Evolutionary conservation across 1,284 basidiomycete genomes (phyloP), one percentile per base, ranked within the genome.

Genomic region (Tetrapyrgos nigripes): DNA sequence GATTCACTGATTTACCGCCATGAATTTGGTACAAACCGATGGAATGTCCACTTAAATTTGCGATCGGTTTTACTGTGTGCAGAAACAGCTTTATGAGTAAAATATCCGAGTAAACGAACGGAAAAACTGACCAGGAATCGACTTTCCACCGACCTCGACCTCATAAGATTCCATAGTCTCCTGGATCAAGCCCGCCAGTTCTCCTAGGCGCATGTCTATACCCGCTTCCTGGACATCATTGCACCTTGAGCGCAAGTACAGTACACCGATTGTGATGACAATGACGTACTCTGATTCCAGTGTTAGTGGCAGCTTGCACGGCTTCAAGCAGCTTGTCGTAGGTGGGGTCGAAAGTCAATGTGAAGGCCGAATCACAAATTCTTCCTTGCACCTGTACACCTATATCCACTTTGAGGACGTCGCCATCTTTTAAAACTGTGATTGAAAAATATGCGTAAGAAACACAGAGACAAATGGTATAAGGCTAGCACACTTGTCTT

Each of bases 81-180:
- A 37, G 52, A 11, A 28, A 49, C 62, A 47, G 33, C 33, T 55
- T 63, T 47, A 60, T 58, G 46, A 50, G 43, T 29, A 14, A 51
- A 45, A 14, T 44, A 55, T 17, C 53, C 3, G 33, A 21, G 33
- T 14, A 19, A 46, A 31, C 45, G n/a, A 28, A 57, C 13, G 11
- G 26, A 46, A 19, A 33, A 48, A 74, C 86, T 56, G 57, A 96
- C 95, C 93, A 60, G 91, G 94, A 65, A 90, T 83, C 21, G 89
- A 83, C 73, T 96, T 95, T 37, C 94, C 92, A 28, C 88, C 83
- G 21, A 96, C 87, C 70, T 96, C 94, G 19, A 99, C 96, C 73
- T 99, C 97, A 72, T 98, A 98, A 4, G 93, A 95, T 73, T 98
- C 96, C 97, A 99, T 99, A 3, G 96, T 96, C 75, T 99, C 97